Evolutionary conservation across 176 grass and related monocot genomes (phyloP), one percentile per base, ranked within the genome.

Genomic region (Oryza rufipogon): DNA sequence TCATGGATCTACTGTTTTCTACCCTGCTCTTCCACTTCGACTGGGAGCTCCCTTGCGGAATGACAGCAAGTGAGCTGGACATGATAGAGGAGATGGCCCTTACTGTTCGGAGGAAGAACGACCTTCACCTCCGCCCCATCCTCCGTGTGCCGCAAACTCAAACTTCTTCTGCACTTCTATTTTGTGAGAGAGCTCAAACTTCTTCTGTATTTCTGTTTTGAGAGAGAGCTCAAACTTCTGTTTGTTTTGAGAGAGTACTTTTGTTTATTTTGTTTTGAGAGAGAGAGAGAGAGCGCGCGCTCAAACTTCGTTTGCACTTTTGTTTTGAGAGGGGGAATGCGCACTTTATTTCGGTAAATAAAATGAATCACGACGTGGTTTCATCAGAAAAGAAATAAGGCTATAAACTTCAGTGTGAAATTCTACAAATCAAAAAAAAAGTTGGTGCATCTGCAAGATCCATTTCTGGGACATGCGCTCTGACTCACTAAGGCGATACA

Each of bases 1-100:
- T 0, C 26, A 45, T 79, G 9, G 75, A 86, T 10, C 16, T 86
- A 7, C 4, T 11, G 11, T 61, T 85, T 0, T 66, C 66, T 0
- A 0, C 74, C 0, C 34, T 78, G 2, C 11, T 85, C 2, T 85
- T 60, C 74, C 83, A 71, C 16, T 85, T 85, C 9, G 83, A 85
- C 5, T 85, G 66, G 74, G 73, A 70, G 46, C 48, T 85, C 0
- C 74, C 83, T 0, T 2, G 0, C 0, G 66, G 49, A 0, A 11
- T 64, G 8, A 5, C 4, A 2, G 12, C n/a, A 0, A 19, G 42
- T 0, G 56, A 83, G 9, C 1, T 83, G 4, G 68, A 73, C 48
- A 81, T 81, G 79, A 7, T 17, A 13, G 79, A 81, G 48, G 67
- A 47, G 20, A 34, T 25, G 28, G 52, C 51, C 2, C 16, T 63